Evolutionary conservation across 495 filamentous ascomycete genomes (phyloP).

Genomic region (Penicillium parvum): DNA sequence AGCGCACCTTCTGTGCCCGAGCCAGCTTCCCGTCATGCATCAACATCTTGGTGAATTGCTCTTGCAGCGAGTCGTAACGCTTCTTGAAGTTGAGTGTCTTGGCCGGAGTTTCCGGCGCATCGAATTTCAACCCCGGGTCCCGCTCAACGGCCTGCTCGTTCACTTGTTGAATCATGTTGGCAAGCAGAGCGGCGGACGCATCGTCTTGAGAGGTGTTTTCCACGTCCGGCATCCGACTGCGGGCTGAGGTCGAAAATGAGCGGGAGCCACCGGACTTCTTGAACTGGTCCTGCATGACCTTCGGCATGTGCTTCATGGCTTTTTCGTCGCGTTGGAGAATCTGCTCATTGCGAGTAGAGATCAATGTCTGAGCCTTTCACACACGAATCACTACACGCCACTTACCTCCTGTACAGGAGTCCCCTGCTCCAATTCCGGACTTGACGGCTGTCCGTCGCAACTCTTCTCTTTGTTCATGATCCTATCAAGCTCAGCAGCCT

Average conservation of each 20-base stretch:
- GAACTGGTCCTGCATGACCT: slow-evolving; percentile 60
- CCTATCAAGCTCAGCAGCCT: slow-evolving; percentile 54
- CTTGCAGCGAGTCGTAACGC: slow-evolving; percentile 75
- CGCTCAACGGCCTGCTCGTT: slow-evolving; percentile 28
- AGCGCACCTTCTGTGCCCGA: slow-evolving; percentile 71
- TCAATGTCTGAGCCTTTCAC: no score
- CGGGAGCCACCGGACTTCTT: slow-evolving; percentile 45
- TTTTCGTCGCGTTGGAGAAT: slow-evolving; percentile 61
- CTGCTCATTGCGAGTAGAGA: slow-evolving; percentile 39
- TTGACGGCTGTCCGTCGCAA: slow-evolving; percentile 42
- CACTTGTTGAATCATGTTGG: slow-evolving; percentile 36
- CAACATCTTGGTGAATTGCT: slow-evolving; percentile 82
- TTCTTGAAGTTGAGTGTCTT: slow-evolving; percentile 60
- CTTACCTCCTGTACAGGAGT: slow-evolving; percentile 62
- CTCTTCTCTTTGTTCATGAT: slow-evolving; percentile 45
- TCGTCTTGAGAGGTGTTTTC: slow-evolving; percentile 18
- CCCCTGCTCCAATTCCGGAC: slow-evolving; percentile 62
- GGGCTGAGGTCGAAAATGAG: slow-evolving; percentile 55
- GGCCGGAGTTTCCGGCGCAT: slow-evolving; percentile 61
- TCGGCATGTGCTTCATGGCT: slow-evolving; percentile 59
- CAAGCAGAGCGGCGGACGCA: slow-evolving; percentile 31
- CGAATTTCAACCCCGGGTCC: slow-evolving; percentile 65
- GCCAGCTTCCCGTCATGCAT: slow-evolving; percentile 87
- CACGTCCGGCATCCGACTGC: slow-evolving; percentile 31
- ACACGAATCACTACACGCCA: no score